Evolutionary conservation across 2,329 filamentous ascomycete genomes (phyloP).

Genomic region (Cytospora chrysosperma): DNA sequence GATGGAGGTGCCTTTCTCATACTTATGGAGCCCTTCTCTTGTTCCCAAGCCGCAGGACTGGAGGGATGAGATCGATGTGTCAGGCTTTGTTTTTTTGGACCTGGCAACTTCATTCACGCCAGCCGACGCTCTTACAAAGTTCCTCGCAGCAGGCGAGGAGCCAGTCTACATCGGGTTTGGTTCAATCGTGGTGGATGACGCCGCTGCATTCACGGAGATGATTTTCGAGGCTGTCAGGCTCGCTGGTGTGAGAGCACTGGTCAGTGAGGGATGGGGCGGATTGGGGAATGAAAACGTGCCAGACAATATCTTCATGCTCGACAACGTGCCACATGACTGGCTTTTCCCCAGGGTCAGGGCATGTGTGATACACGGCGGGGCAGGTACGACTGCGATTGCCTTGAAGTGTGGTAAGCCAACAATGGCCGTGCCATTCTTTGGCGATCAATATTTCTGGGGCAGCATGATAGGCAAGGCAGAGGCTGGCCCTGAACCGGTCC

Average conservation of each 20-base stretch:
- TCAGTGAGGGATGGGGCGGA: slow-evolving; percentile 75
- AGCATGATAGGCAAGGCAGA: slow-evolving; percentile 62
- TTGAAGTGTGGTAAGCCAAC: slow-evolving; percentile 70
- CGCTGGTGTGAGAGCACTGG: slow-evolving; percentile 67
- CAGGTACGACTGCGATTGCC: slow-evolving; percentile 73
- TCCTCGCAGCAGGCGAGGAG: slow-evolving; percentile 53
- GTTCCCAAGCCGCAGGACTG: slow-evolving; percentile 68
- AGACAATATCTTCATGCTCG: slow-evolving; percentile 69
- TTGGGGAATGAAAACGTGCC: slow-evolving; percentile 60
- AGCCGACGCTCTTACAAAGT: slow-evolving; percentile 53
- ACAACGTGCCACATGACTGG: slow-evolving; percentile 76
- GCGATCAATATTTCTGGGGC: slow-evolving; percentile 79
- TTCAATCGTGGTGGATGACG: slow-evolving; percentile 72
- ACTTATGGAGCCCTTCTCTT: slow-evolving; percentile 67
- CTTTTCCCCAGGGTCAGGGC: slow-evolving; percentile 66
- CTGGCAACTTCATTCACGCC: slow-evolving; percentile 61
- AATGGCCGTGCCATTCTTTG: slow-evolving; percentile 78
- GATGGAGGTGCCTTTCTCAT: slow-evolving; percentile 73
- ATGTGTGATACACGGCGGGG: slow-evolving; percentile 75
- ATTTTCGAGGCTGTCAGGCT: slow-evolving; percentile 67
- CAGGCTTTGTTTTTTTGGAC: slow-evolving; percentile 77
- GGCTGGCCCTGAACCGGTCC: slow-evolving; percentile 65
- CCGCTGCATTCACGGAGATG: slow-evolving; percentile 65
- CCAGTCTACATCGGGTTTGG: slow-evolving; percentile 77
- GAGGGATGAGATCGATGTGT: slow-evolving; percentile 69